Base-by-base conservation (phyloP, 2,329 filamentous ascomycete species). In the Tolypocladium amazonense region DNA sequence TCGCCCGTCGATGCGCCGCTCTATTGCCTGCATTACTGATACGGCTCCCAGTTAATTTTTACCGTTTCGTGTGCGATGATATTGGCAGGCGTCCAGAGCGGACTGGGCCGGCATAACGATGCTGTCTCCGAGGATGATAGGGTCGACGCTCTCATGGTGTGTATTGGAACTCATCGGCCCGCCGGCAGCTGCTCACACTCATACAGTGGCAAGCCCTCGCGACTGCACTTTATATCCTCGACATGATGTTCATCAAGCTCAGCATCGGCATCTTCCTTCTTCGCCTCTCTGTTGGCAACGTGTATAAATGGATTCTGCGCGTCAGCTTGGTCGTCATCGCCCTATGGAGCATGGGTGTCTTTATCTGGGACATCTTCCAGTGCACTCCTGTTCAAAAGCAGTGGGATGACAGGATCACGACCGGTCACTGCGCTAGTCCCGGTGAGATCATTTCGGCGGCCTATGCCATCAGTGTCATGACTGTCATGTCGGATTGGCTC, bases 211-310 rank as follows among this genome's bases (percentile, higher is more conserved):
- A 82, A 72, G 77, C 80, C 30, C 65, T 82, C 37, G 77, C 78
- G 14, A 79, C 79, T 1, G 77, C 75, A 8, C 76, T 76, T 2
- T 82, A 82, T 59, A 70, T 83, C 53, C 62, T 77, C 12, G 75
- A 81, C 62, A 83, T 84, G 80, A 77, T 82, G 74, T 77, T 83
- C 61, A 77, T 82, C 69, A 84, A 84, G 69, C 69, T 83, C 57
- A 81, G 81, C 69, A 82, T 83, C 56, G 78, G 76, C 39, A 70
- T 82, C 60, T 81, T 82, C 61, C 73, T 82, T 11, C 68, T 83
- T 23, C 74, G 79, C 7, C 70, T 83, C 20, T 76, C 79, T 1
- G 73, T 75, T 4, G 70, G 75, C 50, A 76, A 71, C 55, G 67
- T 75, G 25, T 84, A 83, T 65, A 77, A 72, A 27, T 80, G 75